Conservation (phyloP, 345 rosid species). For the Garcia nutans region DNA sequence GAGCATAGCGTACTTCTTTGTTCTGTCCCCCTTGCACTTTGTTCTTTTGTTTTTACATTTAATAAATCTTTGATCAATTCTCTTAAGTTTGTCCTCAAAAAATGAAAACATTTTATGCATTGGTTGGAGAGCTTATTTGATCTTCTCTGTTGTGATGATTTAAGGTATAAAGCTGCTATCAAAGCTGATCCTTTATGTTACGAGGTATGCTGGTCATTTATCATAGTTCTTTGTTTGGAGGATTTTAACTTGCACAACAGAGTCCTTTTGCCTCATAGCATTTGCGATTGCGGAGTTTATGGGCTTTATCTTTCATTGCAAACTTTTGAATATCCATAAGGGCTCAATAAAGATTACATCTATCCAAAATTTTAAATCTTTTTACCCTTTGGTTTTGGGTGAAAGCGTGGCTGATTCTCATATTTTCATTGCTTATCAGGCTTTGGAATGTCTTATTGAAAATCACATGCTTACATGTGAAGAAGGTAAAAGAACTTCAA, state of each 20-base stretch:
- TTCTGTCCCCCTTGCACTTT: no score
- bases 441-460: conserved; percentile 91
- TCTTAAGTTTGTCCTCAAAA: background rate
- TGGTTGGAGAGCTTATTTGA: conserved; percentile 7
- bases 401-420: background rate
- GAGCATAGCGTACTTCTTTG: no score
- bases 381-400: conserved; percentile 2
- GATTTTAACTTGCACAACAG: background rate
- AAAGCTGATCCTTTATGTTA: conserved; percentile 97
- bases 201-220: conserved; percentile 55
- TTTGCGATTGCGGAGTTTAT: background rate
- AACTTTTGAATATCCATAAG: conserved; percentile 2
- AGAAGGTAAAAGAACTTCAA: conserved; percentile 57
- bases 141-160: conserved; percentile 25
- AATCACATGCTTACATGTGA: conserved; percentile 94
- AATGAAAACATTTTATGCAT: background rate
- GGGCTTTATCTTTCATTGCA: conserved; percentile 6
- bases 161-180: conserved; percentile 94
- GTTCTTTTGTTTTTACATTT: background rate
- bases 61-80: background rate
- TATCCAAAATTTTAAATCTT: background rate
- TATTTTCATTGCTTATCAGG: conserved; percentile 49
- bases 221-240: background rate
- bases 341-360: background rate
- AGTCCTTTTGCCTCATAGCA: conserved; percentile 10